Evolutionary conservation across 1,139 yeast species (phyloP).

Genomic region (Yarrowia galli): DNA sequence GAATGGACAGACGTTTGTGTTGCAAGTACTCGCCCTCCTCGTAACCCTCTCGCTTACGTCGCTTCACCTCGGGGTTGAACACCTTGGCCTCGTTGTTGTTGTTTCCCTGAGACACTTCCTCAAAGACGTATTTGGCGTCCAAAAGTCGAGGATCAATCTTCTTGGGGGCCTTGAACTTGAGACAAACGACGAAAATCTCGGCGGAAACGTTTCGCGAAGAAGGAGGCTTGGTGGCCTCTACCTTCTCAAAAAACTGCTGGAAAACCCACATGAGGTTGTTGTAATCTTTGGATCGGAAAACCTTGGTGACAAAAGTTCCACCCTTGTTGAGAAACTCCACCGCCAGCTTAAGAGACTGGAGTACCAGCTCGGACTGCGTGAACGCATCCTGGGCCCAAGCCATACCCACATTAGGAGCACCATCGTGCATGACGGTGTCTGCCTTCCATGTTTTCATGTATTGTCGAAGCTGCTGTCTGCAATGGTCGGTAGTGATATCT

Average conservation of each 20-base stretch:
- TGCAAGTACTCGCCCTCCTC: conserved; percentile 90
- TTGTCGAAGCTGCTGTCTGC: conserved; percentile 91
- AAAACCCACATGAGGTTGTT: conserved; percentile 97
- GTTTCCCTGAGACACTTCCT: conserved; percentile 76
- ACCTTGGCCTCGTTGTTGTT: conserved; percentile 86
- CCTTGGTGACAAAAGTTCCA: conserved; percentile 96
- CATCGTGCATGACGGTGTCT: conserved; percentile 96
- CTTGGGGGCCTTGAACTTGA: conserved; percentile 95
- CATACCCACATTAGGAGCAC: conserved; percentile 99
- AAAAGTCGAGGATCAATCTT: conserved; percentile 89
- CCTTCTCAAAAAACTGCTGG: conserved; percentile 92
- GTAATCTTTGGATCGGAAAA: conserved; percentile 97
- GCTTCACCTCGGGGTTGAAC: conserved; percentile 90
- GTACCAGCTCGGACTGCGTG: conserved; percentile 93
- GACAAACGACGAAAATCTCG: conserved; percentile 96
- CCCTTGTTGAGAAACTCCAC: conserved; percentile 92
- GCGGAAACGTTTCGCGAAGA: conserved; percentile 99
- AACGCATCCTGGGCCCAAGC: conserved; percentile 99
- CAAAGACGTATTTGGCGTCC: conserved; percentile 93
- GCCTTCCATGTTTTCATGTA: conserved; percentile 99
- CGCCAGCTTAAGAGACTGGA: conserved; percentile 91
- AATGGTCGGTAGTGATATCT: conserved; percentile 97
- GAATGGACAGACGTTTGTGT: conserved; percentile 73
- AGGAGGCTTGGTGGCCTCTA: conserved; percentile 98
- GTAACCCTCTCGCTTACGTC: conserved; percentile 94